Percentiles rank a stretch among this genome's conserved stretches.
Conservation (phyloP, 2,329 filamentous ascomycete genomes). For the Aspergillus fischeri region DNA sequence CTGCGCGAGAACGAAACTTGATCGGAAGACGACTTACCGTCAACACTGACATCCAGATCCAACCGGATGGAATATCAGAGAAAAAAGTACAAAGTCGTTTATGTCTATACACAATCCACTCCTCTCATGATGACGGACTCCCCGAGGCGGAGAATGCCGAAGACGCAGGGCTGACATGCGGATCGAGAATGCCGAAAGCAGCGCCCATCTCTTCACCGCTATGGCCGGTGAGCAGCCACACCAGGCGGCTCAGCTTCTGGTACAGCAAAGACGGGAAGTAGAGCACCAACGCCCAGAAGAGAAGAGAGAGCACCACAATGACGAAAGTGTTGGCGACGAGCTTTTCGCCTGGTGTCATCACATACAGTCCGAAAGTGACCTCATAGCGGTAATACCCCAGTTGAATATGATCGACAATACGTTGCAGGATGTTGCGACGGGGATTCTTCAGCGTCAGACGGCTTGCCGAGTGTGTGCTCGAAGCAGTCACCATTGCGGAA, state of each 20-base stretch:
- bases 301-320: slow-evolving; percentile 29
- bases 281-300: slow-evolving; percentile 34
- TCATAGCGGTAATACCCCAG: slow-evolving; percentile 46
- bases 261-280: slow-evolving; percentile 37
- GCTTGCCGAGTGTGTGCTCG: slow-evolving; percentile 8
- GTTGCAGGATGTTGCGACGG: slow-evolving; percentile 25
- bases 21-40: slow-evolving; percentile 4
- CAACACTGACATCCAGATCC: not conserved
- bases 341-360: slow-evolving; percentile 43
- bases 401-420: slow-evolving; percentile 29
- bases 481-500: slow-evolving; percentile 21
- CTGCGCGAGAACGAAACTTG: not conserved
- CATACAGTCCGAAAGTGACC: slow-evolving; percentile 43
- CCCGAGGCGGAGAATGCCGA: slow-evolving; percentile 11
- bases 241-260: slow-evolving; percentile 31
- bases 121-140: slow-evolving; percentile 4
- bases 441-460: slow-evolving; percentile 11
- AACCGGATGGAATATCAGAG: slow-evolving; percentile 6
- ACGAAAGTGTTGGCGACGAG: slow-evolving; percentile 40
- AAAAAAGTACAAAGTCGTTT: not conserved
- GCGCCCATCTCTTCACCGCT: slow-evolving; percentile 26
- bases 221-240: slow-evolving; percentile 38
- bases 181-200: slow-evolving; percentile 26
- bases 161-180: slow-evolving; percentile 14
- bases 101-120: slow-evolving; percentile 3